phyloP scores from a whole-genome alignment of 2,329 filamentous ascomycete species.

The Cladophialophora bantiana region DNA sequence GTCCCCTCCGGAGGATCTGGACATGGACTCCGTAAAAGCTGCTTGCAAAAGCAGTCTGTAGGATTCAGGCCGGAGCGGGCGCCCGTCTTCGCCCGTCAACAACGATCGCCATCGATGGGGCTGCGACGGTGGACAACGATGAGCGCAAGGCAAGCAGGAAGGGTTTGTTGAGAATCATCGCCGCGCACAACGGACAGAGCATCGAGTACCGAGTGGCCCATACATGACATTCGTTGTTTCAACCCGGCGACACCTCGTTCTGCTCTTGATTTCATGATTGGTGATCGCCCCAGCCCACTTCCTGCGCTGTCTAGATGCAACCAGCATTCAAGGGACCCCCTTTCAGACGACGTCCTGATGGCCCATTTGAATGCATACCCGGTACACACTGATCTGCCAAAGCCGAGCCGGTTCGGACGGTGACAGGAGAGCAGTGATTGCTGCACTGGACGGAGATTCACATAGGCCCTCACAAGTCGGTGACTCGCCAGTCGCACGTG shows the following conservation, averaged over 20 bases:
- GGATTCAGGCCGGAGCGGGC: background rate
- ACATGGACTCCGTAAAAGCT: background rate
- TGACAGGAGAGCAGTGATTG: background rate
- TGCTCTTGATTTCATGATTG: background rate
- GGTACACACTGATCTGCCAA: background rate
- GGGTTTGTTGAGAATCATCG: background rate
- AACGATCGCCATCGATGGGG: background rate
- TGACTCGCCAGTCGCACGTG: background rate
- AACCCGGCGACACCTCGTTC: background rate
- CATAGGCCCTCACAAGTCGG: background rate
- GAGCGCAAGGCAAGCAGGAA: background rate
- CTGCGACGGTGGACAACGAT: background rate
- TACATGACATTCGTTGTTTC: background rate
- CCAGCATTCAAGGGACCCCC: background rate
- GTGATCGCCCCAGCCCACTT: background rate
- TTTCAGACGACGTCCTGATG: background rate
- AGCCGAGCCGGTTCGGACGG: background rate
- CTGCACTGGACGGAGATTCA: background rate
- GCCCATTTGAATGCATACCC: background rate
- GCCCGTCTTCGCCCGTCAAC: background rate
- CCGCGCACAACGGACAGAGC: background rate
- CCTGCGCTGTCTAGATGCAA: background rate
- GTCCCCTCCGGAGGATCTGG: background rate
- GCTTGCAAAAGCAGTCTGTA: background rate
- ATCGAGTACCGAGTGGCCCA: background rate